Conservation (phyloP, 306 rosid species). For the Rubus parviflorus region DNA sequence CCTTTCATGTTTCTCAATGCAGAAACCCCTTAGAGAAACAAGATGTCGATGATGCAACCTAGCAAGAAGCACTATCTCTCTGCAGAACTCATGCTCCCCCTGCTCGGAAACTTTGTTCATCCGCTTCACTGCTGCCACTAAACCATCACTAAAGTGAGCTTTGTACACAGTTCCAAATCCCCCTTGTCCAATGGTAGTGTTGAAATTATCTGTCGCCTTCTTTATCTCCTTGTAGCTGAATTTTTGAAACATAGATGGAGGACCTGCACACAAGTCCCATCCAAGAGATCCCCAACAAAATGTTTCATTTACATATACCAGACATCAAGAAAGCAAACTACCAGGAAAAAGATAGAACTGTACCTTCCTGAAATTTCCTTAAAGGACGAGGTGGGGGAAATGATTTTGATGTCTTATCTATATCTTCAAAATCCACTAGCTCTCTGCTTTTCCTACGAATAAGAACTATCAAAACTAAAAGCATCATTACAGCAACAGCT, state of each 20-base stretch:
- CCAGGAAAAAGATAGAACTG: conserved; percentile 18
- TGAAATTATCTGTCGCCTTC: conserved; percentile 81
- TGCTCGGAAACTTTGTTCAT: conserved; percentile 84
- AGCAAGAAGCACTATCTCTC: conserved; percentile 92
- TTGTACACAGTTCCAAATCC: conserved; percentile 95
- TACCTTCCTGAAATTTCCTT: conserved; percentile 87
- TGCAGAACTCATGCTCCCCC: conserved; percentile 85
- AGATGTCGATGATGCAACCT: conserved; percentile 97
- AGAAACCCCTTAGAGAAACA: conserved; percentile 84
- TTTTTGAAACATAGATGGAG: conserved; percentile 69
- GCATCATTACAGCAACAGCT: conserved; percentile 61
- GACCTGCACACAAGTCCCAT: conserved; percentile 51
- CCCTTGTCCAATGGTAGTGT: conserved; percentile 81
- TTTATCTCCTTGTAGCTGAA: conserved; percentile 88
- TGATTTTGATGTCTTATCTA: conserved; percentile 53
- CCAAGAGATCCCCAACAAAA: conserved; percentile 9
- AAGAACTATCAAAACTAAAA: conserved; percentile 72
- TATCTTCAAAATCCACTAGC: conserved; percentile 55
- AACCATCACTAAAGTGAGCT: conserved; percentile 78
- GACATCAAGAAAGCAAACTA: conserved; percentile 22
- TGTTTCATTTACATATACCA: neutral
- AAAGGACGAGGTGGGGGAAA: conserved; percentile 47
- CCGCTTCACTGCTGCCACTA: conserved; percentile 77
- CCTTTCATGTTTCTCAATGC: conserved; percentile 78
- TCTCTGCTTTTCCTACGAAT: conserved; percentile 78